Evolutionary conservation across 495 filamentous ascomycete species (phyloP), one percentile per base, ranked within the genome.

Genomic region (Oleoguttula mirabilis): DNA sequence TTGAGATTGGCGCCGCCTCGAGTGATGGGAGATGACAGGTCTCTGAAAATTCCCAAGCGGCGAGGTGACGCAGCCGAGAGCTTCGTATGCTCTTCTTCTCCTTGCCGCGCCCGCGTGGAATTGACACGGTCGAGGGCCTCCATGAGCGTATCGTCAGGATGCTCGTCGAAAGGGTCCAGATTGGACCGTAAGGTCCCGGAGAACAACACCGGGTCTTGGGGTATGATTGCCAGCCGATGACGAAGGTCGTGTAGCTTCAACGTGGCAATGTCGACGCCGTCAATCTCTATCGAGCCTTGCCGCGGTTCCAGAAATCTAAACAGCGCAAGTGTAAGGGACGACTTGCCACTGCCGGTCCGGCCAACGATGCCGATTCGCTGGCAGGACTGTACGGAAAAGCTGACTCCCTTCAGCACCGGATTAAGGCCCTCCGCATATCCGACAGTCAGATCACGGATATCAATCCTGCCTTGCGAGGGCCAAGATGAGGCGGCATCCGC

Each of bases 131-230:
- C 67, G 1, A 94, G 66, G 1, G 80, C 83, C 47, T 87, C 79
- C 32, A 70, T 72, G 8, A 93, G 75, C 50, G 82, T 80, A 2
- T 62, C 60, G 49, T 94, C 82, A 12, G 17, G 15, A 6, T 8
- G n/a, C 7, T 10, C 4, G 11, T 80, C 66, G 52, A 88, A 87
- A 0, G 86, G 75, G 55, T 94, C 86, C 17, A 93, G 72, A 51
- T 94, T 94, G 12, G 70, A 72, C 31, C 85, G 73, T 24, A 94
- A 64, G 3, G 86, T 90, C 12, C 88, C 88, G 1, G 81, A 82
- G 64, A 94, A 92, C 0, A 94, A 68, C 2, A 55, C 43, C 30
- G 56, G 38, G 19, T 55, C 56, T 43, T 59, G 55, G 5, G 56
- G 55, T 2, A 59, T 47, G 27, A 47, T 48, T 4, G 39, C 39